Percentiles rank a stretch among this genome's conserved stretches.
Conservation (phyloP, 345 rosid species). For the Melaleuca alternifolia region DNA sequence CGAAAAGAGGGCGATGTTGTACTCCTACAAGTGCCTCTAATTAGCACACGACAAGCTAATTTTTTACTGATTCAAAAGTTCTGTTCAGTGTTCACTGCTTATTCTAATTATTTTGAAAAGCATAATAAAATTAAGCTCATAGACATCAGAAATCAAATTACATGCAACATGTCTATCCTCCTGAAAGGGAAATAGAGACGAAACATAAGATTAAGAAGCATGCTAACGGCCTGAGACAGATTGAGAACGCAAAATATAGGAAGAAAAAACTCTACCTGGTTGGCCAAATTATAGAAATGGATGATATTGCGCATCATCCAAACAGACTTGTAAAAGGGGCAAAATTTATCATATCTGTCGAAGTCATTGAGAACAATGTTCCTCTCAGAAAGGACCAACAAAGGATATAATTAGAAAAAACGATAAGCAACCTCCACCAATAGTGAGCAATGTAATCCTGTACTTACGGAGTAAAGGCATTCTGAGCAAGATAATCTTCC, state of each 20-base stretch:
- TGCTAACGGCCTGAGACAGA: not conserved
- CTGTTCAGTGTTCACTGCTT: not conserved
- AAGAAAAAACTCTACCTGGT: slow-evolving; percentile 50
- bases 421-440: not conserved
- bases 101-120: not conserved
- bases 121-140: not conserved
- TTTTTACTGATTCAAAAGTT: not conserved
- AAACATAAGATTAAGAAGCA: not conserved
- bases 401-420: not conserved
- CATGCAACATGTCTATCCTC: not conserved
- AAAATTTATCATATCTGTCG: slow-evolving; percentile 85
- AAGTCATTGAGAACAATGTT: slow-evolving; percentile 3
- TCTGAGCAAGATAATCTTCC: slow-evolving; percentile 99
- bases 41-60: not conserved
- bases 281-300: slow-evolving; percentile 91
- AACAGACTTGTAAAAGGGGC: slow-evolving; percentile 98
- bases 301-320: slow-evolving; percentile 99
- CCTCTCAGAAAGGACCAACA: not conserved
- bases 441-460: not conserved
- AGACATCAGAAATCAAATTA: not conserved
- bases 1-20: not conserved
- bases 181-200: not conserved
- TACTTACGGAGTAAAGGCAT: slow-evolving; percentile 96
- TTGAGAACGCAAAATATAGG: not conserved
- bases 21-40: not conserved